A percentile compares a stretch with the other conserved stretches of the same genome.
phyloP scores from a whole-genome alignment of 2,329 filamentous ascomycete genomes.

The Epicoccum nigrum region DNA sequence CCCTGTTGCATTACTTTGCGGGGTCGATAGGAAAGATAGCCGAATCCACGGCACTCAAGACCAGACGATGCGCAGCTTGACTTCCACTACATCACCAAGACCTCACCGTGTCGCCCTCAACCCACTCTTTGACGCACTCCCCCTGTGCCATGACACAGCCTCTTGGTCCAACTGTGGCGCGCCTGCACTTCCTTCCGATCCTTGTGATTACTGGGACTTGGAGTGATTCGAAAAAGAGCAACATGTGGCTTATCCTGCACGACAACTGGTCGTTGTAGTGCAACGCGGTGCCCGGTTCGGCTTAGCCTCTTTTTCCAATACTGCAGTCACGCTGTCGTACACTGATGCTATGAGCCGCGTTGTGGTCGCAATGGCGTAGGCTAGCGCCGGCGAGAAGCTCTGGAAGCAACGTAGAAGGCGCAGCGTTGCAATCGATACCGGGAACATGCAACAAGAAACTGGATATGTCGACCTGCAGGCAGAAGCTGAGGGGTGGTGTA shows the following conservation, averaged over 20 bases:
- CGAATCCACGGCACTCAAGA: background rate
- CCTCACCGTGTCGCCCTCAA: background rate
- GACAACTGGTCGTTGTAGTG: slow-evolving; percentile 8
- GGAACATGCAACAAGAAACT: background rate
- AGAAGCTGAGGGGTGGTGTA: background rate
- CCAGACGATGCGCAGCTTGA: slow-evolving; percentile 1
- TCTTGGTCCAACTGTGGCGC: slow-evolving; percentile 11
- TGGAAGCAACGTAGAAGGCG: slow-evolving; percentile 18
- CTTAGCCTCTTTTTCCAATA: background rate
- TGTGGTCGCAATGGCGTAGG: slow-evolving; percentile 6
- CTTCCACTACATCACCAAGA: slow-evolving; percentile 7
- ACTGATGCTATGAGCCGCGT: slow-evolving; percentile 5
- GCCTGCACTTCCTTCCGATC: slow-evolving; percentile 1
- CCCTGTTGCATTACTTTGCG: slow-evolving; percentile 4
- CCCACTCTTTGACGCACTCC: slow-evolving; percentile 1
- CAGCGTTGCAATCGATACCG: slow-evolving; percentile 7
- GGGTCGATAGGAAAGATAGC: slow-evolving; percentile 7
- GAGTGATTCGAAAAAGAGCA: slow-evolving; percentile 10
- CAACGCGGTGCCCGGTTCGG: background rate
- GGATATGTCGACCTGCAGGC: background rate
- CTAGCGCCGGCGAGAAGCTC: slow-evolving; percentile 4
- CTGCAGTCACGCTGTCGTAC: slow-evolving; percentile 4
- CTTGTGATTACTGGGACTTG: slow-evolving; percentile 3
- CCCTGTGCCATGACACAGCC: slow-evolving; percentile 5
- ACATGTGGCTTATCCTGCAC: slow-evolving; percentile 13